These are phyloP conservation scores for Epichloe coenophiala DNA, from an alignment of 2,329 filamentous ascomycete species.

Conservation along the genomic window DNA sequence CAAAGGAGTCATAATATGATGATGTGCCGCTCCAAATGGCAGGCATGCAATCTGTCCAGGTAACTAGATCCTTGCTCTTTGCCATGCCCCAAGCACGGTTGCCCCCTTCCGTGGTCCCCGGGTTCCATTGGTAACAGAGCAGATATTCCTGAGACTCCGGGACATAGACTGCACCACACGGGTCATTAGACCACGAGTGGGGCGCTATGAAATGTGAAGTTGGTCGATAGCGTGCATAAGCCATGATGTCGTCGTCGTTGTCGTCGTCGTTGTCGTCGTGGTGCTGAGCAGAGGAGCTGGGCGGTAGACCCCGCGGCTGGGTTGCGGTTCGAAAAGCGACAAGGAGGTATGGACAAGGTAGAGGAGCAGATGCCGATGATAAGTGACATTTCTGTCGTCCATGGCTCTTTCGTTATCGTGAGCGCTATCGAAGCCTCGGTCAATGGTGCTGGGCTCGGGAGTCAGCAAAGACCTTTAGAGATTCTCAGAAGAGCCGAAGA, in stretches of 20 bases:
- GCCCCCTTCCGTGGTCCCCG: constrained; percentile 12
- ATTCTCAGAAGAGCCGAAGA: no score
- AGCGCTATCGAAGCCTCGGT: not conserved
- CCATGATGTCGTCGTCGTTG: not conserved
- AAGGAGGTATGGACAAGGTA: no score
- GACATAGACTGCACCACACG: constrained; percentile 29
- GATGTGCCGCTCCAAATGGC: constrained; percentile 13
- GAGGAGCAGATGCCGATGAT: no score
- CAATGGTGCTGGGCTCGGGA: not conserved
- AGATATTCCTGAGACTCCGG: constrained; percentile 27
- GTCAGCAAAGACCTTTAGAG: no score
- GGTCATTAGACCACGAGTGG: constrained; percentile 25
- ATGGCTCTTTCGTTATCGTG: not conserved
- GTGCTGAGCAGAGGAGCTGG: no score
- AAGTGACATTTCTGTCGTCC: not conserved
- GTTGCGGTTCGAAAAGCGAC: no score
- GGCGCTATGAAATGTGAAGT: constrained; percentile 23
- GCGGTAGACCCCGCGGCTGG: no score
- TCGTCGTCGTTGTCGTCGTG: no score
- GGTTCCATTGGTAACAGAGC: constrained; percentile 24
- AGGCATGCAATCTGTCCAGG: constrained; percentile 12
- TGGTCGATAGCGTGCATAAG: constrained; percentile 7
- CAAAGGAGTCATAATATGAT: constrained; percentile 28
- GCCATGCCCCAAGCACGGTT: constrained; percentile 17
- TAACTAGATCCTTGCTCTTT: constrained; percentile 27